A percentile compares a stretch with the other conserved stretches of the same genome.
phyloP scores from a whole-genome alignment of 192 early-diverging fungal species.

The Polychytrium aggregatum region DNA sequence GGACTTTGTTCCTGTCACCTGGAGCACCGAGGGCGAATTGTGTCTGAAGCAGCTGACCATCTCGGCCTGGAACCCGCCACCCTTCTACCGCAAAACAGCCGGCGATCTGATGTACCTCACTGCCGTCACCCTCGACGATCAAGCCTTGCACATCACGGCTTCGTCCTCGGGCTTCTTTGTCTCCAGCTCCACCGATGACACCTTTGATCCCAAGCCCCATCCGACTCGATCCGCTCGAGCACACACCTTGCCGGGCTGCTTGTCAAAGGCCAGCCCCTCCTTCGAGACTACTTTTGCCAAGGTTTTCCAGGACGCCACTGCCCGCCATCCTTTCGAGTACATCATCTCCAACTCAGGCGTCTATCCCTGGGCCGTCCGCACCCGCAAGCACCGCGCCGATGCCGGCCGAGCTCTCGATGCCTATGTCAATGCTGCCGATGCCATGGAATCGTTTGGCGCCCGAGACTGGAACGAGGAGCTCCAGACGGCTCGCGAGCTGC shows the following conservation, averaged over 20 bases:
- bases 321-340: slow-evolving; percentile 68
- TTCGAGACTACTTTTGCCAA: slow-evolving; percentile 60
- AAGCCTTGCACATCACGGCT: slow-evolving; percentile 76
- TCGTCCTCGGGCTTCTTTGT: slow-evolving; percentile 78
- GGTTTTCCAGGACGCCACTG: slow-evolving; percentile 50
- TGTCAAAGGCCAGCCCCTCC: slow-evolving; percentile 31
- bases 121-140: slow-evolving; percentile 76
- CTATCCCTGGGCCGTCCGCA: slow-evolving; percentile 73
- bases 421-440: slow-evolving; percentile 43
- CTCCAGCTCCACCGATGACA: slow-evolving; percentile 57
- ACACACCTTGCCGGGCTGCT: slow-evolving; percentile 18
- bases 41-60: slow-evolving; percentile 55
- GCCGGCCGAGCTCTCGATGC: slow-evolving; percentile 52
- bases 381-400: slow-evolving; percentile 43
- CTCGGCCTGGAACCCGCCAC: slow-evolving; percentile 91
- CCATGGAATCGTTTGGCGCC: slow-evolving; percentile 36
- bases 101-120: slow-evolving; percentile 86
- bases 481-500: slow-evolving; percentile 78
- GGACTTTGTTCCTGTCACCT: slow-evolving; percentile 41
- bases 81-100: slow-evolving; percentile 53
- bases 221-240: slow-evolving; percentile 9
- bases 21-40: slow-evolving; percentile 13
- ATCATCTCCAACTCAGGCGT: slow-evolving; percentile 51
- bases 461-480: slow-evolving; percentile 98
- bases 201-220: slow-evolving; percentile 21